Evolutionary conservation across 1,139 yeast genomes (phyloP), one percentile per base, ranked within the genome.

Genomic region (Yamadazyma atlantica): DNA sequence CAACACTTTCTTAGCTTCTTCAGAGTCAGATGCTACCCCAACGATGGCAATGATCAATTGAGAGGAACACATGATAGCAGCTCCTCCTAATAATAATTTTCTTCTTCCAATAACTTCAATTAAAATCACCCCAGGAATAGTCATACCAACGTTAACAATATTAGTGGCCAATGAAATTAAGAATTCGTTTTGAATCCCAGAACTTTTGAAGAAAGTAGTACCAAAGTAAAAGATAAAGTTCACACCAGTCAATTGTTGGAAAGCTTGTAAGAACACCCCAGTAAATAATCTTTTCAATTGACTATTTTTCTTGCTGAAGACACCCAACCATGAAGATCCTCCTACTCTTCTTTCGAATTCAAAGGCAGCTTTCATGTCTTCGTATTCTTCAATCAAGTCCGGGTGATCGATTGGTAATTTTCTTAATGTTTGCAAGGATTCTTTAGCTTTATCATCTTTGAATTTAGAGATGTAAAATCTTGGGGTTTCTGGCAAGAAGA

Each of bases 401-500:
- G 70, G 70, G 53, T 66, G 69, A 50, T 66, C 71, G 12, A 51
- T 34, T 19, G 70, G 66, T 43, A 66, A 56, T 40, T 57, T 58
- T 53, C 71, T 63, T 49, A 66, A 60, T 39, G 49, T 53, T 21
- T 52, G 36, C 48, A 66, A 59, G 12, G 71, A 60, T 8, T 55
- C 50, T 46, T 56, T 74, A 23, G 92, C 94, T 38, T 74, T 76
- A 17, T 73, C 85, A 37, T 77, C 62, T 42, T 64, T 64, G 44
- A 72, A 78, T 36, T 58, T 65, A 45, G 79, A 75, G 44, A 82
- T 73, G 58, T 75, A 73, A 63, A 64, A 85, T 65, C 95, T 76
- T 50, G 95, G 90, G 29, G 92, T 80, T 63, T 85, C 95, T 41
- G 94, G 94, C 62, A 83, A 76, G 27, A 74, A 66, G 35, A 72